Conservation (phyloP, 75 land plant genomes). For the Sequoia sempervirens region DNA sequence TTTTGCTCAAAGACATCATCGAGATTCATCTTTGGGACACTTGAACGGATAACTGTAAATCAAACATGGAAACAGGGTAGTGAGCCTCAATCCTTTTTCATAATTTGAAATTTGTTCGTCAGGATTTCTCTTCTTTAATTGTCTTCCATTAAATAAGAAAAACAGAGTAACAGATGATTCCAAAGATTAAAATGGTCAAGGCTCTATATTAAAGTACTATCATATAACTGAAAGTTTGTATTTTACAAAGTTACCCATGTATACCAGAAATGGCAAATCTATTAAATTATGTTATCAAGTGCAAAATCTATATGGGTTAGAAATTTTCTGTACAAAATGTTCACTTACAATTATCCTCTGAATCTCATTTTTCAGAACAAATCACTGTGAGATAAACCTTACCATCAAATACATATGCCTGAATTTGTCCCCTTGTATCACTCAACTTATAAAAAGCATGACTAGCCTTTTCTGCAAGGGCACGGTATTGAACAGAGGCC, state of each 20-base stretch:
- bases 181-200: not conserved
- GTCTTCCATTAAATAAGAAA: too few relatives aligned
- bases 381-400: not conserved
- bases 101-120: too few relatives aligned
- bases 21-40: conserved; percentile 66
- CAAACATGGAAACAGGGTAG: not conserved
- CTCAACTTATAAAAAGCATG: too few relatives aligned
- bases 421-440: conserved; percentile 57
- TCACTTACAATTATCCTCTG: not conserved
- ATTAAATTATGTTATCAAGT: not conserved
- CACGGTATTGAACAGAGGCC: conserved; percentile 72
- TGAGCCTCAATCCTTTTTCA: not conserved
- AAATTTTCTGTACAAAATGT: not conserved
- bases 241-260: not conserved
- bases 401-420: conserved; percentile 85
- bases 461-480: conserved; percentile 42
- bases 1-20: conserved; percentile 90
- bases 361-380: too few relatives aligned
- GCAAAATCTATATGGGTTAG: not conserved
- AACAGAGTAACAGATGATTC: too few relatives aligned
- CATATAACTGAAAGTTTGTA: not conserved
- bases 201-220: not conserved
- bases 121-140: too few relatives aligned
- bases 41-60: conserved; percentile 63
- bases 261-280: not conserved